phyloP scores from a whole-genome alignment of 139 green algal species.

The Picochlorum sp. region DNA sequence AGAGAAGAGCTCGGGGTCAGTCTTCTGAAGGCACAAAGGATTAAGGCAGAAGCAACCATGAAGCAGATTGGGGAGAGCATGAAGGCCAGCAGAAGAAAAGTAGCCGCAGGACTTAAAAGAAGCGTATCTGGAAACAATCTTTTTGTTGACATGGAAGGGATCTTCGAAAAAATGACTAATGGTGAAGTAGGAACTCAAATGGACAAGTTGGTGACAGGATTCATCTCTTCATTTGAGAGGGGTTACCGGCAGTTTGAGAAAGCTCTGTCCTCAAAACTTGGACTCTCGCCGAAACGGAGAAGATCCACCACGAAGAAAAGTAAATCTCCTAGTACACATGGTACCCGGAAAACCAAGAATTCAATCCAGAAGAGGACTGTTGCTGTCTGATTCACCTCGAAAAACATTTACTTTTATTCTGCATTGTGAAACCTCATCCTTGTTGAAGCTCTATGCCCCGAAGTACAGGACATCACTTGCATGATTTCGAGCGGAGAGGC shows the following conservation, averaged over 20 bases:
- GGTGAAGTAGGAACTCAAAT: slow-evolving; percentile 29
- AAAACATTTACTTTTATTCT: too few species aligned
- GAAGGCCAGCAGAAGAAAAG: slow-evolving; percentile 42
- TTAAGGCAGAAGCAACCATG: slow-evolving; percentile 48
- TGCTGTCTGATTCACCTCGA: too few species aligned
- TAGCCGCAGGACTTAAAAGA: slow-evolving; percentile 49
- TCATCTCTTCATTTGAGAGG: slow-evolving; percentile 27
- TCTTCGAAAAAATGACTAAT: slow-evolving; percentile 54
- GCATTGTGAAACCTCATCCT: too few species aligned
- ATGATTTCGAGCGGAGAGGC: too few species aligned
- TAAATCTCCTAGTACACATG: too few species aligned
- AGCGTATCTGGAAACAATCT: slow-evolving; percentile 50
- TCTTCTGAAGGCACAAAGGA: slow-evolving; percentile 62
- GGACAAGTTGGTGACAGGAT: slow-evolving; percentile 19
- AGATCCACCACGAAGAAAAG: neutral
- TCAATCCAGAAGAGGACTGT: too few species aligned
- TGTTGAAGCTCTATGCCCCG: too few species aligned
- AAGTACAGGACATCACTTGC: too few species aligned
- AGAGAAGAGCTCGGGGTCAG: slow-evolving; percentile 62
- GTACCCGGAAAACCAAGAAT: too few species aligned
- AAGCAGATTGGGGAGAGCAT: slow-evolving; percentile 57
- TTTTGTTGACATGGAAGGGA: slow-evolving; percentile 47
- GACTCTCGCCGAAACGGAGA: neutral
- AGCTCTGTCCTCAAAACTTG: slow-evolving; percentile 8
- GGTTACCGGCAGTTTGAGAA: slow-evolving; percentile 27